Evolutionary conservation across 2,329 filamentous ascomycete species (phyloP).

Genomic region (Gnomoniopsis smithogilvyi): DNA sequence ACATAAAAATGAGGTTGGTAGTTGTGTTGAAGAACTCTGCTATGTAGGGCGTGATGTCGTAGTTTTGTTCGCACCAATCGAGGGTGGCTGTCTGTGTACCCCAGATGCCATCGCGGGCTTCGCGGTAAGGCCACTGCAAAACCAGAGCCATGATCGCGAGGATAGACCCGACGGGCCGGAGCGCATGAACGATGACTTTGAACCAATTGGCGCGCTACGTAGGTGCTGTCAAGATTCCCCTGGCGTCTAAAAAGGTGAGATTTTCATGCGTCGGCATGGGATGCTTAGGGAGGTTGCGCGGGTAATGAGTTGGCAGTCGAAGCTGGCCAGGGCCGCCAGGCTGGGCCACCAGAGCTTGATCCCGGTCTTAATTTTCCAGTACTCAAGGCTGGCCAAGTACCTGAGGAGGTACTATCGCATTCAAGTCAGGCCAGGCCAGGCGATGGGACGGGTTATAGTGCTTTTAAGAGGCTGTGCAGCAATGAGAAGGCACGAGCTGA

Average conservation of each 20-base stretch:
- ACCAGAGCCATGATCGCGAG: slow-evolving; percentile 13
- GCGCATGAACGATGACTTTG: not conserved
- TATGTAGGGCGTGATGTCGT: slow-evolving; percentile 34
- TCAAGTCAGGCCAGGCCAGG: too few relatives aligned
- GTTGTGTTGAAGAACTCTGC: slow-evolving; percentile 54
- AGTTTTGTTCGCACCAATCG: slow-evolving; percentile 36
- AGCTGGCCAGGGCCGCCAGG: not conserved
- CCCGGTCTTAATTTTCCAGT: too few relatives aligned
- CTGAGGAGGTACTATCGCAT: too few relatives aligned
- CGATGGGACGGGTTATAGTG: too few relatives aligned
- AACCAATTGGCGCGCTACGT: not conserved
- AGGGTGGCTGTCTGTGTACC: slow-evolving; percentile 34
- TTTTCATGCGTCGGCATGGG: too few relatives aligned
- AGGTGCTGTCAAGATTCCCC: not conserved
- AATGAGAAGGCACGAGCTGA: not conserved
- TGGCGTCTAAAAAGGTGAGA: not conserved
- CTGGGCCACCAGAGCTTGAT: too few relatives aligned
- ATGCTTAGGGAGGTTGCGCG: not conserved
- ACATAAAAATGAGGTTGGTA: slow-evolving; percentile 81
- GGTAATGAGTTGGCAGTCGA: too few relatives aligned
- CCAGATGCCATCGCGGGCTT: slow-evolving; percentile 34
- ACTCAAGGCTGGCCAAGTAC: too few relatives aligned
- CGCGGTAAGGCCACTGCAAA: slow-evolving; percentile 32
- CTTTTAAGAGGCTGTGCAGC: too few relatives aligned
- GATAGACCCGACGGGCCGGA: not conserved